Base-by-base conservation (phyloP, 352 stramenopile species). In the Globisporangium ultimum region DNA sequence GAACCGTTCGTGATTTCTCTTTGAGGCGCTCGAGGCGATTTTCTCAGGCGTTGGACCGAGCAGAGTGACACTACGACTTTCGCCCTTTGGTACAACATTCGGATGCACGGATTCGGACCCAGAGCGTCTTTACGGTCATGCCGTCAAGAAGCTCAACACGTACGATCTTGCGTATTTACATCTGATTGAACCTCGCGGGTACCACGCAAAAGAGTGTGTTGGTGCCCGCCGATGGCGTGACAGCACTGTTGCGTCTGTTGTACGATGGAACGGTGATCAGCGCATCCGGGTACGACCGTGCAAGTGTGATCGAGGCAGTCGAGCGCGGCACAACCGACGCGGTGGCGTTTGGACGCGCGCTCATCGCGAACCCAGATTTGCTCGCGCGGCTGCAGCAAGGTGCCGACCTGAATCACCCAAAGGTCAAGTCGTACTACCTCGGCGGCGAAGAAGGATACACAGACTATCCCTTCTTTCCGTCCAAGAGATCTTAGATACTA, bases 311-410 rank as follows among this genome's bases (percentile, higher is more conserved):
- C n/a, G n/a, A n/a, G n/a, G n/a, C 45, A 4, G 58, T 84, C 7
- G 61, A 72, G 40, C 64, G 66, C n/a, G 78, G 67, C 2, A 38
- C 62, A 11, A 74, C 66, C 1, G 71, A 89, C 55, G 64, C 58
- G n/a, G 70, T 89, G 22, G 74, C 66, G 2, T 89, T 78, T 62
- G 78, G 76, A 8, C 66, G 71, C 13, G 53, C 55, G 15, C 89
- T 86, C 63, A 84, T 89, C 53, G 54, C 76, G 11, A 89, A 85
- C 57, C 78, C 80, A 41, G 78, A 89, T 56, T 52, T 89, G 20
- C 69, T 84, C 28, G 53, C 69, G 42, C 70, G 73, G 11, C 61
- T 89, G 20, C 49, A 70, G 50, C 34, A 78, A 28, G 61, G 64
- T 17, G 61, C 68, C 8, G 28, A 36, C 28, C 3, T 36, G 28